Evolutionary conservation across 2,329 filamentous ascomycete species (phyloP), one percentile per base, ranked within the genome.

Genomic region (Penicillium sp.): DNA sequence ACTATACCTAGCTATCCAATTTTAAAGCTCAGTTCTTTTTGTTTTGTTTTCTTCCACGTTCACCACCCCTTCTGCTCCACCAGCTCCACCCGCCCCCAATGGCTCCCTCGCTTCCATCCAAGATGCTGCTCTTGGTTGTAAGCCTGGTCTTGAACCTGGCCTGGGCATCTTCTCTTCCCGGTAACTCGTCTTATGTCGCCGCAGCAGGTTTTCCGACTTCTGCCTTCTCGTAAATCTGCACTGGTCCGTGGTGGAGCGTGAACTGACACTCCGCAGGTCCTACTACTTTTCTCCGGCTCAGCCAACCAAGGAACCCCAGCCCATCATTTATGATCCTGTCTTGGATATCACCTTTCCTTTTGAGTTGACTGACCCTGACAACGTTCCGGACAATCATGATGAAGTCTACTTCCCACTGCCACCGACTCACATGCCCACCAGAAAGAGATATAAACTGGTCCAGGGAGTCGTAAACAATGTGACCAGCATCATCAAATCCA

Each of bases 361-460:
- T 31, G 81, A 83, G 57, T 66, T 86, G 47, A 86, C 83, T 0
- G 74, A 83, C 62, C 82, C 82, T 1, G 70, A 77, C 29, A 79
- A 74, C 1, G 79, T 85, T 36, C 82, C 82, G 1, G 64, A 74
- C 11, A 77, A 79, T 52, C 58, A 69, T 6, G 83, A 86, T 63
- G 80, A 81, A 1, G 65, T 82, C 7, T 75, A 77, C 56, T 84
- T 76, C 48, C 83, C 83, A 3, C 57, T 67, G 7, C 74, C 80
- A 1, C 67, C 75, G 32, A 75, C 70, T n/a, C 78, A 80, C 27
- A 67, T 85, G 16, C 74, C 74, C 2, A 67, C 62, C 18, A 70
- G 22, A 49, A 67, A 47, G 69, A 70, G 43, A 69, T 77, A 77
- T 45, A 71, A 70, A 0, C 63, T 84, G 16, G 71, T 83, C 22